These are phyloP conservation scores for Acanthamoeba culbertsoni DNA, from an alignment of 208 protist species.

Conservation along the genomic window DNA sequence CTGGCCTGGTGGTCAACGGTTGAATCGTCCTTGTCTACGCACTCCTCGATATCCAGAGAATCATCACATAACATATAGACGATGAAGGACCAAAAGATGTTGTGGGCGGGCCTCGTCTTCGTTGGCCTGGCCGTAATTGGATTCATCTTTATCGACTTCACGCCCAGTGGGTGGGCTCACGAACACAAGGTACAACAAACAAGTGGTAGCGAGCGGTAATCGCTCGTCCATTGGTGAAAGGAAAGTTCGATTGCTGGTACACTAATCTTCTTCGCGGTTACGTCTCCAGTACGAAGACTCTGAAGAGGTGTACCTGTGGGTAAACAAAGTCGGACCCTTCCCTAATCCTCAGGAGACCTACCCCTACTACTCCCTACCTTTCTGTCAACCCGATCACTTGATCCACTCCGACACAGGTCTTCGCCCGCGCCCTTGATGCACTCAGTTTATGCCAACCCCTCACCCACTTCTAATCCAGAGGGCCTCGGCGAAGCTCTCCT, in stretches of 20 bases:
- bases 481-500: slow-evolving; percentile 65
- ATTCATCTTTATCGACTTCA: slow-evolving; percentile 32
- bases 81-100: slow-evolving; percentile 46
- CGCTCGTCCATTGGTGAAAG: too few species aligned
- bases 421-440: slow-evolving; percentile 83
- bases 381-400: slow-evolving; percentile 78
- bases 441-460: slow-evolving; percentile 23
- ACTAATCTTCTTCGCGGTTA: neutral
- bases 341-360: slow-evolving; percentile 95
- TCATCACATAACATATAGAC: too few species aligned
- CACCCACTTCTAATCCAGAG: slow-evolving; percentile 59
- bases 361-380: slow-evolving; percentile 86
- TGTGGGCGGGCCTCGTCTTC: slow-evolving; percentile 19
- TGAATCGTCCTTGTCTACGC: too few species aligned
- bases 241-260: neutral
- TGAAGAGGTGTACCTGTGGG: slow-evolving; percentile 86
- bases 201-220: too few species aligned
- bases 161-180: neutral
- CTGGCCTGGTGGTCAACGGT: neutral
- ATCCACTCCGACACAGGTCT: slow-evolving; percentile 58
- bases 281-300: slow-evolving; percentile 76
- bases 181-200: slow-evolving; percentile 47
- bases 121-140: neutral
- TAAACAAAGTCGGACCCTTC: slow-evolving; percentile 93
- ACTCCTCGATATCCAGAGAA: neutral